Percentiles rank a stretch among this genome's conserved stretches.
These are phyloP conservation scores for Aspergillus leporis DNA, from an alignment of 495 filamentous ascomycete genomes.

Conservation along the genomic window DNA sequence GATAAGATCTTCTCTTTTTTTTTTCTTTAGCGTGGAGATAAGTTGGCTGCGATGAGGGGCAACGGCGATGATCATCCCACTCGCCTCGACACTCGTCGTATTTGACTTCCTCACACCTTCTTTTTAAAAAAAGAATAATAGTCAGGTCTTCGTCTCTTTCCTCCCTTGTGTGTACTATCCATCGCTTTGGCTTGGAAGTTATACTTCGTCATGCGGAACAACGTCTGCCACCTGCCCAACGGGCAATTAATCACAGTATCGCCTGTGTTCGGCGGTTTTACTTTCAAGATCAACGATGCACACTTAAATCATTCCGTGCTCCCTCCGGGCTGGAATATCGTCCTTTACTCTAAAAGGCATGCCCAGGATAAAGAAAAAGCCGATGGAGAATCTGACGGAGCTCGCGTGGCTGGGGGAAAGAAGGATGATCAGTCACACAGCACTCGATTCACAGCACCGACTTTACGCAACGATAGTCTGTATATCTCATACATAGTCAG, in stretches of 20 bases:
- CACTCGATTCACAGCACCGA: slow-evolving; percentile 67
- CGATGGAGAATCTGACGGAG: slow-evolving; percentile 12
- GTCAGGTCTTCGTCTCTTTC: background rate
- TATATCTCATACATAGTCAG: slow-evolving; percentile 91
- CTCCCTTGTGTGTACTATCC: background rate
- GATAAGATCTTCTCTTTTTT: background rate
- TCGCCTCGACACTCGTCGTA: background rate
- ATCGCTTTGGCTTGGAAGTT: background rate
- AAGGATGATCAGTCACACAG: slow-evolving; percentile 26
- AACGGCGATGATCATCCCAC: background rate
- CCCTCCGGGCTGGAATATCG: slow-evolving; percentile 85
- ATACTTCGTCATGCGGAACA: slow-evolving; percentile 30
- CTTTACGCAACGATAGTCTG: slow-evolving; percentile 73
- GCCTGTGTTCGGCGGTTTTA: slow-evolving; percentile 83
- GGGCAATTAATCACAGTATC: slow-evolving; percentile 78
- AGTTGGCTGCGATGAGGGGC: background rate
- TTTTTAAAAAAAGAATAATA: background rate
- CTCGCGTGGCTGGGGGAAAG: slow-evolving; percentile 14
- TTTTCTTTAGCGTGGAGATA: background rate
- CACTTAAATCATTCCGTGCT: slow-evolving; percentile 67
- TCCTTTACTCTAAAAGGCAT: slow-evolving; percentile 69
- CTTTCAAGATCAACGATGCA: slow-evolving; percentile 81
- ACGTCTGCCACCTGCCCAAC: slow-evolving; percentile 69
- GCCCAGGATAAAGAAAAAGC: slow-evolving; percentile 24
- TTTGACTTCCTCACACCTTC: background rate